These are phyloP conservation scores for Medicago arabica DNA, from an alignment of 306 rosid genomes.

Conservation along the genomic window DNA sequence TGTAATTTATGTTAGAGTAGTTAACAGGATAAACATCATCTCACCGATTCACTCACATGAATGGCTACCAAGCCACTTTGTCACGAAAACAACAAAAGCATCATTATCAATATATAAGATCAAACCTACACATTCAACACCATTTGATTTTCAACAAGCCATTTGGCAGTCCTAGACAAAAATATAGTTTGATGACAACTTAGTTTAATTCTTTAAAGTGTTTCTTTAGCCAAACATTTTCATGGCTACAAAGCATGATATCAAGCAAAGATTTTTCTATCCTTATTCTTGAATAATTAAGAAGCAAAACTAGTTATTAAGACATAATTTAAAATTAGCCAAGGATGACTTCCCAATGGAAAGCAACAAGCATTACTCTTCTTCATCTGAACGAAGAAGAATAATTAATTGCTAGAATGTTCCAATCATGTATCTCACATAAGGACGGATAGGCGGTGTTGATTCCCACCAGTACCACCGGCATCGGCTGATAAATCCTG, in stretches of 20 bases:
- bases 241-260: conserved; percentile 20
- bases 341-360: conserved; percentile 85
- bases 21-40: too few species aligned
- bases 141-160: too few species aligned
- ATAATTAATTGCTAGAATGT: conserved; percentile 15
- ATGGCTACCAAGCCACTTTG: too few species aligned
- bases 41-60: too few species aligned
- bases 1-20: too few species aligned
- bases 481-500: conserved; percentile 20
- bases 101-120: too few species aligned
- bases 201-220: conserved; percentile 14
- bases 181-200: conserved; percentile 12
- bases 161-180: too few species aligned
- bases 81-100: too few species aligned
- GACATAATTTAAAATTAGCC: conserved; percentile 55
- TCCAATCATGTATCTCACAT: too few species aligned
- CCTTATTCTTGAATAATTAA: conserved; percentile 29
- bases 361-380: conserved; percentile 16
- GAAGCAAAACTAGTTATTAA: conserved; percentile 13
- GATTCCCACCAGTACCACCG: conserved; percentile 46
- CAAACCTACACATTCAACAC: too few species aligned
- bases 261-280: conserved; percentile 32
- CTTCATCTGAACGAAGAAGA: conserved; percentile 37
- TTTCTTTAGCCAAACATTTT: conserved; percentile 33
- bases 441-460: conserved; percentile 22